Conservation (phyloP, 1,284 basidiomycete genomes). For the Cryptococcus sp. region DNA sequence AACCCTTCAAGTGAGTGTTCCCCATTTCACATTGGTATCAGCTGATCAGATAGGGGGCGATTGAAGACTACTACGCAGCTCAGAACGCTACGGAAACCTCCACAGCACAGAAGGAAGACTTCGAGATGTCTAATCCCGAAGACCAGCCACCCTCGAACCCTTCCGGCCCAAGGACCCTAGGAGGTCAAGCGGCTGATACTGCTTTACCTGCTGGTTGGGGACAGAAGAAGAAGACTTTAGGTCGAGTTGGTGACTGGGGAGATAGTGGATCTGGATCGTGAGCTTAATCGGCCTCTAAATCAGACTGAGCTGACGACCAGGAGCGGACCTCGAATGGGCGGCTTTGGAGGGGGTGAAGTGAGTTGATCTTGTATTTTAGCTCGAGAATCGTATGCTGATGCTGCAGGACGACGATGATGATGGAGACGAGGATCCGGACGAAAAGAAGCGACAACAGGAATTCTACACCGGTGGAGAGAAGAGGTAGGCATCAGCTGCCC, state of each 20-base stretch:
- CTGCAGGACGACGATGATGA: constrained; percentile 13
- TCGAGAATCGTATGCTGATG: no score
- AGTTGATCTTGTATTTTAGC: no score
- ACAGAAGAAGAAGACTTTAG: constrained; percentile 17
- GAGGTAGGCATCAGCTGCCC: constrained; percentile 60
- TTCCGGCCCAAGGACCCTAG: constrained; percentile 27
- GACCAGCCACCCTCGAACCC: constrained; percentile 3
- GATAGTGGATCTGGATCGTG: constrained; percentile 5
- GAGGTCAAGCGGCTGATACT: constrained; percentile 24
- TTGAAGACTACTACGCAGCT: constrained; percentile 44
- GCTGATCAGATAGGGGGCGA: constrained; percentile 29
- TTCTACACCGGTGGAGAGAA: constrained; percentile 72
- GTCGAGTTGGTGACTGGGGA: constrained; percentile 24
- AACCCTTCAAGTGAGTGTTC: constrained; percentile 36
- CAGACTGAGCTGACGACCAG: constrained; percentile 12
- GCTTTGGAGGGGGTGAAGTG: no score
- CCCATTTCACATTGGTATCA: neutral
- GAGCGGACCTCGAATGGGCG: neutral
- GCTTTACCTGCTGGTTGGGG: constrained; percentile 42
- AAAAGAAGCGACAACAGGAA: constrained; percentile 39
- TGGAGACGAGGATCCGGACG: constrained; percentile 25
- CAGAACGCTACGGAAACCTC: constrained; percentile 21
- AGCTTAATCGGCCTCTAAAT: neutral
- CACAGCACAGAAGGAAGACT: constrained; percentile 12
- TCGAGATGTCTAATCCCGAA: constrained; percentile 9